These are phyloP conservation scores for Spirogloea muscicola DNA, from an alignment of 139 green algal genomes.

Conservation along the genomic window DNA sequence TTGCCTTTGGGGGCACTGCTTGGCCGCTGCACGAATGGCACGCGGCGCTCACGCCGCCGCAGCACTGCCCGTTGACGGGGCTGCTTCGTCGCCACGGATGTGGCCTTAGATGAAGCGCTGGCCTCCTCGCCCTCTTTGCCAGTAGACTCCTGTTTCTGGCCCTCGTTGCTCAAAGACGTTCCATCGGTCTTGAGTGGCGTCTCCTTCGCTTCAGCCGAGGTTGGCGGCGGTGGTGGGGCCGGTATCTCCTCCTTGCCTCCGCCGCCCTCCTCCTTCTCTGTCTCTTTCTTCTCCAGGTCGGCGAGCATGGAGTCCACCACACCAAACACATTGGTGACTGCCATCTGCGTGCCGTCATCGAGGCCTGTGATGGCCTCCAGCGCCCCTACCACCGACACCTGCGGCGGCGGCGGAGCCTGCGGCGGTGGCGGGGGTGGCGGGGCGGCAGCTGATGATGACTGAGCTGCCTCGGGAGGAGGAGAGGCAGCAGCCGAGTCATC, in stretches of 20 bases:
- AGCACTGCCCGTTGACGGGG: too few species aligned
- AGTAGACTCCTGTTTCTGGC: neutral
- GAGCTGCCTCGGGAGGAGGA: too few species aligned
- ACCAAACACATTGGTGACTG: constrained; percentile 16
- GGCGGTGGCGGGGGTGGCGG: too few species aligned
- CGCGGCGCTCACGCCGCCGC: too few species aligned
- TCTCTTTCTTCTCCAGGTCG: constrained; percentile 3
- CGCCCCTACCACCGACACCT: neutral
- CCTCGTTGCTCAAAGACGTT: neutral
- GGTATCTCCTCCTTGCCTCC: neutral
- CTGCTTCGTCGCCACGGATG: neutral
- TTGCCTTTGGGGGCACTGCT: too few species aligned
- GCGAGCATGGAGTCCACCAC: constrained; percentile 22
- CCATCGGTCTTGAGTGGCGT: neutral
- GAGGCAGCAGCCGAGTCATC: too few species aligned
- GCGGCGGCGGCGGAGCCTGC: neutral
- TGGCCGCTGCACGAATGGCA: too few species aligned
- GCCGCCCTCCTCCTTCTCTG: constrained; percentile 2
- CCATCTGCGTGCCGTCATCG: constrained; percentile 21
- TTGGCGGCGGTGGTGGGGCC: neutral
- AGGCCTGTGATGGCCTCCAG: constrained; percentile 9
- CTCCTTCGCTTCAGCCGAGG: neutral
- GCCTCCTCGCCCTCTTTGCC: neutral
- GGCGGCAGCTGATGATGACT: too few species aligned
- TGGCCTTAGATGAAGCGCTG: neutral